These are phyloP conservation scores for Thamnidium elegans DNA, from an alignment of 192 early-diverging fungal species.

Conservation along the genomic window DNA sequence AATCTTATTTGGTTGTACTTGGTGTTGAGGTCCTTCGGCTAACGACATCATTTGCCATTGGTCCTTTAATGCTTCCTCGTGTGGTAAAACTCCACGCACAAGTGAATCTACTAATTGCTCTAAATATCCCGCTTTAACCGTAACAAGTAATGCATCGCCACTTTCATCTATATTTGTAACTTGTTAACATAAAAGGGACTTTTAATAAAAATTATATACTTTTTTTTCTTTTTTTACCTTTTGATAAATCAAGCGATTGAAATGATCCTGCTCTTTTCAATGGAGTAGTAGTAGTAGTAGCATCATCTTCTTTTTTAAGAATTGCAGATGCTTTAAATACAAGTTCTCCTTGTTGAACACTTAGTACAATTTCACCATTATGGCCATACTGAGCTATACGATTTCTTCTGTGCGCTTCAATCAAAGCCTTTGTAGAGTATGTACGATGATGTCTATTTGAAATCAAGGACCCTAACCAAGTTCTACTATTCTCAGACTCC, in stretches of 20 bases:
- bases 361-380: constrained; percentile 30
- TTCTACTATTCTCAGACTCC: constrained; percentile 16
- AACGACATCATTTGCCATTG: constrained; percentile 22
- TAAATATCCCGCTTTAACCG: constrained; percentile 63
- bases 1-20: constrained; percentile 16
- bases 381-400: neutral
- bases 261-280: neutral
- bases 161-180: neutral
- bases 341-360: constrained; percentile 32
- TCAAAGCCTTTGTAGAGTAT: constrained; percentile 8
- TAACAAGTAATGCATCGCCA: constrained; percentile 29
- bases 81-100: constrained; percentile 47
- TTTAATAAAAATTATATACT: neutral
- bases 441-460: constrained; percentile 8
- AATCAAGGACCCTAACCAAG: constrained; percentile 35
- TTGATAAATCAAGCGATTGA: neutral
- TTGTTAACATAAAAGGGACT: too few species aligned
- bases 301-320: neutral
- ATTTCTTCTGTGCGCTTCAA: constrained; percentile 10
- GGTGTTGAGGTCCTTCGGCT: neutral
- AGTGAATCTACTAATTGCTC: constrained; percentile 54
- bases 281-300: neutral
- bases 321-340: constrained; percentile 35
- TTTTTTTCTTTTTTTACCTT: too few species aligned
- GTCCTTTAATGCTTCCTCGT: neutral